These are phyloP conservation scores for Beta corolliflora DNA, from an alignment of 179 eudicot genomes.

Conservation along the genomic window DNA sequence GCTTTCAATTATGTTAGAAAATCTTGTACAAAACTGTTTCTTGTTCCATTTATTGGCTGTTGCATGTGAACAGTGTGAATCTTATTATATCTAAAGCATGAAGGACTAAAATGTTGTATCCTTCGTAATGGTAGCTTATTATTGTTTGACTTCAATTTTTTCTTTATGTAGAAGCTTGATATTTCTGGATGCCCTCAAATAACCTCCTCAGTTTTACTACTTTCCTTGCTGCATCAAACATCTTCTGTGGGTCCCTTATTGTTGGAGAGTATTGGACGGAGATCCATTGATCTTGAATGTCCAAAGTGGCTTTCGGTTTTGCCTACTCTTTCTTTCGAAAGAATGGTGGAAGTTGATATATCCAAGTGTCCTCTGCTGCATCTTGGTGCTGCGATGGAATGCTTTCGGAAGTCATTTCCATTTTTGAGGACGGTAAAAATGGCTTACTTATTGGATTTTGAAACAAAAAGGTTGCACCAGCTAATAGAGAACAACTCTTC, in stretches of 20 bases:
- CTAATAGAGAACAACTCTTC: conserved; percentile 51
- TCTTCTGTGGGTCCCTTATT: conserved; percentile 26
- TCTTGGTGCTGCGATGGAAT: conserved; percentile 52
- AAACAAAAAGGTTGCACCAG: conserved; percentile 41
- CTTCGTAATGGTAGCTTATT: not conserved
- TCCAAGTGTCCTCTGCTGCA: conserved; percentile 67
- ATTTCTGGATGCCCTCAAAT: conserved; percentile 87
- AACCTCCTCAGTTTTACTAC: conserved; percentile 43
- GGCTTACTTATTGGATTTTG: conserved; percentile 56
- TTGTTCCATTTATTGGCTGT: not conserved
- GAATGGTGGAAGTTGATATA: conserved; percentile 69
- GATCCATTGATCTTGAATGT: conserved; percentile 29
- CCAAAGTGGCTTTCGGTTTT: conserved; percentile 27
- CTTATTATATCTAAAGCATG: not conserved
- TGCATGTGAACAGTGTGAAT: not conserved
- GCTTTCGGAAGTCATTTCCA: conserved; percentile 72
- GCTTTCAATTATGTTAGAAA: not conserved
- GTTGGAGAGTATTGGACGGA: conserved; percentile 31
- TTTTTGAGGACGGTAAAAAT: conserved; percentile 56
- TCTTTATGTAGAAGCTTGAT: conserved; percentile 71
- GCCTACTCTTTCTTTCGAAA: conserved; percentile 49
- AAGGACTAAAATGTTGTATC: not conserved
- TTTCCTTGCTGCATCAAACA: conserved; percentile 56
- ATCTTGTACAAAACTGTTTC: not conserved
- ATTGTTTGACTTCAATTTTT: conserved; percentile 15